phyloP scores from a whole-genome alignment of 371 early-diverging fungal species.

The Zychaea mexicana region DNA sequence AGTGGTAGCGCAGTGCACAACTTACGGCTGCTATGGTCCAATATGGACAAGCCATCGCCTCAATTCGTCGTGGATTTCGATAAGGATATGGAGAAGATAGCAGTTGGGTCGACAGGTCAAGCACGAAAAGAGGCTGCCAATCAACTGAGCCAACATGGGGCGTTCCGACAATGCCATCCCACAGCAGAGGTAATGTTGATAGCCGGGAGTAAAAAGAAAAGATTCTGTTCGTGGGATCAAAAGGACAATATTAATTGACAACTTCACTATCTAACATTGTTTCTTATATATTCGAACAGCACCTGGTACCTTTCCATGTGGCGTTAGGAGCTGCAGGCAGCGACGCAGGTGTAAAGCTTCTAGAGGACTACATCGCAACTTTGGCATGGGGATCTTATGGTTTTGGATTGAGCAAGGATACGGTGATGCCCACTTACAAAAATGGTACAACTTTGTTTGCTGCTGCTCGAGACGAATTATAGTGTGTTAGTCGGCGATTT shows the following conservation, averaged over 20 bases:
- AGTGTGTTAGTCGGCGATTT: too few relatives aligned
- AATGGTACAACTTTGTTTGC: not conserved
- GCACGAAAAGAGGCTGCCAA: not conserved
- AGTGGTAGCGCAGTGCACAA: conserved; percentile 65
- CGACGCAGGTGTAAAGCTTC: conserved; percentile 22
- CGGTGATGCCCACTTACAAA: conserved; percentile 9
- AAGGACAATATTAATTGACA: too few relatives aligned
- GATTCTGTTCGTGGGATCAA: too few relatives aligned
- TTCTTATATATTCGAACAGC: conserved; percentile 8
- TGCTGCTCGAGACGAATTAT: not conserved
- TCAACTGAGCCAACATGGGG: not conserved
- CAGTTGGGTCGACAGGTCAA: conserved; percentile 10
- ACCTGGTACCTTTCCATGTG: conserved; percentile 34
- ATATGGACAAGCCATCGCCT: conserved; percentile 24
- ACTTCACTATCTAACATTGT: too few relatives aligned
- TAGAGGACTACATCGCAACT: conserved; percentile 21
- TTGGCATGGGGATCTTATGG: conserved; percentile 25
- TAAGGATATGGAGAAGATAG: conserved; percentile 17
- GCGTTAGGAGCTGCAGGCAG: conserved; percentile 31
- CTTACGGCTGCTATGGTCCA: conserved; percentile 41
- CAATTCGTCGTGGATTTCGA: conserved; percentile 29
- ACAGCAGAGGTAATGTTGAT: conserved; percentile 24
- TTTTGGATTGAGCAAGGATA: conserved; percentile 20
- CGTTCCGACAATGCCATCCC: conserved; percentile 28
- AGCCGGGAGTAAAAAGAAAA: not conserved